Evolutionary conservation across 108 stramenopile species (phyloP).

Genomic region (Cylindrotheca fusiformis): DNA sequence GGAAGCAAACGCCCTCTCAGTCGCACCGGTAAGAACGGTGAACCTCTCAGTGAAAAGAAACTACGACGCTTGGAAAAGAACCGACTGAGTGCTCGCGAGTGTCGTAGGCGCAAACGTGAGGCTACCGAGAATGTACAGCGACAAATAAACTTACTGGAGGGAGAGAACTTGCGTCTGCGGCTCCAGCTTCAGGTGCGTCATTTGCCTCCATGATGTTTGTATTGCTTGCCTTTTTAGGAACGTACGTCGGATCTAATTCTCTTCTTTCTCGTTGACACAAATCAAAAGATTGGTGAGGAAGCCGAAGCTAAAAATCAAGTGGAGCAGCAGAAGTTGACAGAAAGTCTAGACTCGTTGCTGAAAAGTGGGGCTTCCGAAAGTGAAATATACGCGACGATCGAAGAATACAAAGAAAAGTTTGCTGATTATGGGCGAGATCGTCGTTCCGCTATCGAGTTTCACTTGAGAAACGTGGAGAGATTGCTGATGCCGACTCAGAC

Average conservation of each 20-base stretch:
- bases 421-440: constrained; percentile 89
- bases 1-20: no score
- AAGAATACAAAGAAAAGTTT: constrained; percentile 85
- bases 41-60: constrained; percentile 69
- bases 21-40: constrained; percentile 30
- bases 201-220: no score
- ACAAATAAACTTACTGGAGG: constrained; percentile 82
- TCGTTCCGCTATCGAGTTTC: constrained; percentile 79
- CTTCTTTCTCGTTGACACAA: not conserved
- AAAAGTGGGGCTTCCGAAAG: constrained; percentile 75
- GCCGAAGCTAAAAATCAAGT: constrained; percentile 48
- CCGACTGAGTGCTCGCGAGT: constrained; percentile 80
- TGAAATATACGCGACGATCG: constrained; percentile 77
- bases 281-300: constrained; percentile 58
- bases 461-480: constrained; percentile 65
- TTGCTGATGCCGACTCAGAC: constrained; percentile 83
- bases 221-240: no score
- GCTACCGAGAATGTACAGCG: constrained; percentile 74
- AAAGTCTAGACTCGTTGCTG: constrained; percentile 53
- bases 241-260: not conserved
- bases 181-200: constrained; percentile 73
- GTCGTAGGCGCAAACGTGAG: constrained; percentile 79
- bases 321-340: constrained; percentile 57
- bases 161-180: constrained; percentile 85
- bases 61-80: constrained; percentile 85